Percentiles rank a stretch among this genome's conserved stretches.
phyloP scores from a whole-genome alignment of 129 eudicot species.

The Ambrosia artemisiifolia region DNA sequence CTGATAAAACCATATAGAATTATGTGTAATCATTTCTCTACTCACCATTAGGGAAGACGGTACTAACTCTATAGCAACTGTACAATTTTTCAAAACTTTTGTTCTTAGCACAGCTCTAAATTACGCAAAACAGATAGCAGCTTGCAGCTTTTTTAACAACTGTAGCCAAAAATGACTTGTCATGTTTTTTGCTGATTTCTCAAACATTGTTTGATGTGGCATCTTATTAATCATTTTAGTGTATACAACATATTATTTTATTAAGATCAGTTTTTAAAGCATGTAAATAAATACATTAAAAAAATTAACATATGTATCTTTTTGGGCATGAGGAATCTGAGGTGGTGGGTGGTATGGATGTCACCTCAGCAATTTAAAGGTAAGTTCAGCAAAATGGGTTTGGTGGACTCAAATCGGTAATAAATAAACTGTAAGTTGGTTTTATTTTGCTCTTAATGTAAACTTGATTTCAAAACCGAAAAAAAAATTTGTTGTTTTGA shows the following conservation, averaged over 20 bases:
- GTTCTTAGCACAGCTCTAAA: neutral
- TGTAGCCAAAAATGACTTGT: neutral
- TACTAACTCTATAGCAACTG: too few relatives aligned
- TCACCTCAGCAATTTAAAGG: neutral
- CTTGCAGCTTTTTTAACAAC: neutral
- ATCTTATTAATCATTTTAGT: too few relatives aligned
- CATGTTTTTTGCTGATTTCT: neutral
- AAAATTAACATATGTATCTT: neutral
- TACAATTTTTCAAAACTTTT: too few relatives aligned
- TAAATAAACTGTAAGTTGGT: neutral
- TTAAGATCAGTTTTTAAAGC: too few relatives aligned
- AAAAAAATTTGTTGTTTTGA: neutral
- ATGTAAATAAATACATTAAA: too few relatives aligned
- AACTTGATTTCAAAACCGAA: neutral
- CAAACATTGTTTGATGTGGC: too few relatives aligned
- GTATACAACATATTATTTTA: too few relatives aligned
- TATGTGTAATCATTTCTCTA: neutral
- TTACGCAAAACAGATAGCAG: neutral
- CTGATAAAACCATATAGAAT: constrained; percentile 29
- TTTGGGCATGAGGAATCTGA: neutral
- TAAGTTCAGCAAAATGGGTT: neutral
- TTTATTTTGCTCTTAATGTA: neutral
- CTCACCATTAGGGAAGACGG: neutral
- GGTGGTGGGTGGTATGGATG: neutral
- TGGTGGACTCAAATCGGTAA: neutral